Evolutionary conservation across 2,329 filamentous ascomycete species (phyloP), one percentile per base, ranked within the genome.

Genomic region (Aspergillus niger): DNA sequence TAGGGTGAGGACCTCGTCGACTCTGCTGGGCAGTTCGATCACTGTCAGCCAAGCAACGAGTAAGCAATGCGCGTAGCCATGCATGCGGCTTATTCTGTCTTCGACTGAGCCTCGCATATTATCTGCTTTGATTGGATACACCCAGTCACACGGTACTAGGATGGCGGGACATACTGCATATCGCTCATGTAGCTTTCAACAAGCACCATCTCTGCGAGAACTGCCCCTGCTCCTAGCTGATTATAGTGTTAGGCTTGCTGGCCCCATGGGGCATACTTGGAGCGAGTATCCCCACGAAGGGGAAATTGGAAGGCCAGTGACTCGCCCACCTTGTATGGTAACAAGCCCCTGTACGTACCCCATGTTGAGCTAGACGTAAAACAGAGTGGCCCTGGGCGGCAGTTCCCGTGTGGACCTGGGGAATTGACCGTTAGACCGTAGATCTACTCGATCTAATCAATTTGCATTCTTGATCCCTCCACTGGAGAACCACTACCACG

Each of bases 331-430:
- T n/a, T 20, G 39, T 44, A 44, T 44, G 28, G 53, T 47, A 30
- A 47, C 39, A 47, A 20, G 20, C 22, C 17, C 26, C 41, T 39
- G 43, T 44, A 32, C 22, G 41, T 32, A 32, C 17, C 17, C 15
- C 24, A 30, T 36, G 17, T 55, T 44, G 44, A 55, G 39, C 39
- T 20, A 55, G 20, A 55, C 53, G n/a, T 17, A 26, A 55, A 47
- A 55, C 52, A 15, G 43, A 55, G 39, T 32, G 53, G 53, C 39
- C 39, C 53, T 30, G 17, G 38, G 43, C 53, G 53, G 53, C 53
- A 55, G 53, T 13, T 55, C 43, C 53, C 53, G 53, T 55, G 53
- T 55, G 53, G 53, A 55, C 39, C 53, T 47, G 53, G 39, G 26
- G 39, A 24, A 32, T 22, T 32, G 26, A 11, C 20, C 41, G 51